Base-by-base conservation (phyloP, 345 rosid species). In the Aquilaria malaccensis region DNA sequence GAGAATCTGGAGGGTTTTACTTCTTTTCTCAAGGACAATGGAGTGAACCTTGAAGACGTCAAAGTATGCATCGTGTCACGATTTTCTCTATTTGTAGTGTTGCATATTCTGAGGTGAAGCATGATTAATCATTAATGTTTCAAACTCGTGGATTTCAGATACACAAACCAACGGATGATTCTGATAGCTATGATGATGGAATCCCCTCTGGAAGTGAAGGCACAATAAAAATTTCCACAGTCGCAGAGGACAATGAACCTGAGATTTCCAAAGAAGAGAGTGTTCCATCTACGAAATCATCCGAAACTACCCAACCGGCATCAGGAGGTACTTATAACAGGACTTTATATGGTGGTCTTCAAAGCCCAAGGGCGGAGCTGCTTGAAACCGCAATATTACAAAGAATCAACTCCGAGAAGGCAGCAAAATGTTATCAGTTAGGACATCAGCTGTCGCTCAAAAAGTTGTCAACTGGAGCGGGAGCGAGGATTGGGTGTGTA, bases 401-500 rank as follows among this genome's bases (percentile, higher is more conserved):
- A 61, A 82, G 96, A 72, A 85, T 87, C 74, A 80, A 81, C 64
- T 89, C 98, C 11, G 89, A 93, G 90, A 89, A 80, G 69, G 81
- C 72, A 2, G 76, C 72, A 0, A 74, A 73, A 58, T 87, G 90
- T 11, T 80, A 83, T 54, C 92, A 89, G 56, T 66, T 92, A 59
- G 95, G 95, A 41, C 83, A 87, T 72, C 96, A 92, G 57, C 76
- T 92, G 56, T 67, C 91, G 9, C 79, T 74, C 57, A 87, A 82
- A 71, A 37, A 5, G 7, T 92, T 96, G 98, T 76, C 96, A 13
- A 84, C 91, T 0, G 92, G 95, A 43, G 91, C 83, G 11, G 92
- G 95, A 52, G 96, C 95, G 22, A 79, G 92, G 63, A 82, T 83
- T 11, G 98, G 91, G 13, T 93, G 98, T 62, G 85, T 86, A 52